phyloP scores from a whole-genome alignment of 257 asterid species.

The Petrea volubilis region DNA sequence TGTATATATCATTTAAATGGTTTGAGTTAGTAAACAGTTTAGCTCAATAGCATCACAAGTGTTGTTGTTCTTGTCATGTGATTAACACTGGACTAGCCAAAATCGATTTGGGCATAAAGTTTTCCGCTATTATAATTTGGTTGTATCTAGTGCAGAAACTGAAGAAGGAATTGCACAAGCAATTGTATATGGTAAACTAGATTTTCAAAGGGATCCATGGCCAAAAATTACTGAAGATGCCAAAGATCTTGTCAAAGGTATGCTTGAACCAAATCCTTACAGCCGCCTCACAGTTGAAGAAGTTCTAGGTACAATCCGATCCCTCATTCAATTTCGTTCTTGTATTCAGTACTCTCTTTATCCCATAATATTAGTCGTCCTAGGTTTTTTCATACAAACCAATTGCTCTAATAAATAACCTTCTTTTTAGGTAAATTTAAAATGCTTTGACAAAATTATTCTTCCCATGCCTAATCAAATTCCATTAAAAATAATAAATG shows the following conservation, averaged over 20 bases:
- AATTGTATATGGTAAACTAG: constrained; percentile 62
- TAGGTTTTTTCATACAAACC: no score
- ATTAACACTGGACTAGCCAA: not conserved
- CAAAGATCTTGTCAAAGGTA: constrained; percentile 66
- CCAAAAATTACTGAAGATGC: constrained; percentile 75
- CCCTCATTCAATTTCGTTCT: not conserved
- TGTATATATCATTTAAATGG: no score
- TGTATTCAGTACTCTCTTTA: no score
- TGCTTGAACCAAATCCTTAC: constrained; percentile 74
- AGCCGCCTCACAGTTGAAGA: constrained; percentile 59
- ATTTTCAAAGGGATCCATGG: constrained; percentile 82
- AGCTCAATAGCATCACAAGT: not conserved
- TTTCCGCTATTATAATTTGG: constrained; percentile 2
- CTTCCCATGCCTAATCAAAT: no score
- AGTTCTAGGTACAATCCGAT: constrained; percentile 50
- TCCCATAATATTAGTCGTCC: no score
- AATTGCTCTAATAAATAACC: no score
- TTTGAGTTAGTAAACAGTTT: not conserved
- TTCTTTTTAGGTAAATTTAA: no score
- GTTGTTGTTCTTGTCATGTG: no score
- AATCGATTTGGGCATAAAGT: no score
- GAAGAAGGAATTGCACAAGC: constrained; percentile 95
- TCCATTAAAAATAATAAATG: no score
- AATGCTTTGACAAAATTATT: no score
- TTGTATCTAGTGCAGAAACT: constrained; percentile 64